A percentile compares a stretch with the other conserved stretches of the same genome.
These are phyloP conservation scores for Torulaspora gathmanii DNA, from an alignment of 805 yeast genomes.

Conservation along the genomic window DNA sequence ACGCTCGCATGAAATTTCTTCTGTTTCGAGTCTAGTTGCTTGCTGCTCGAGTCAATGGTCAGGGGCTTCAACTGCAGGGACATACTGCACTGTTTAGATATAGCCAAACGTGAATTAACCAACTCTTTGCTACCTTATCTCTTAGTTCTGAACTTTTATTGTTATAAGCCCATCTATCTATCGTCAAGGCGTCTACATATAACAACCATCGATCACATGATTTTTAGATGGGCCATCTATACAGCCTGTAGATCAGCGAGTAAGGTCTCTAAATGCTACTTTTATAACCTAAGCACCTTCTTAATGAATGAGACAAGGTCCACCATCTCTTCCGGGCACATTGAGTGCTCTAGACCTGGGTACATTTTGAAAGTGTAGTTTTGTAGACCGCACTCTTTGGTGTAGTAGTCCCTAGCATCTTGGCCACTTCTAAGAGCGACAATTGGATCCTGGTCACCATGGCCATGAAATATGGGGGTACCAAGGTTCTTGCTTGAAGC, in stretches of 20 bases:
- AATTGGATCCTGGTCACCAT: slow-evolving; percentile 75
- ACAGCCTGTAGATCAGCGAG: neutral
- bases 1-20: slow-evolving; percentile 63
- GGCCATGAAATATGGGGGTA: slow-evolving; percentile 84
- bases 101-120: neutral
- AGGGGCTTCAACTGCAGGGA: slow-evolving; percentile 33
- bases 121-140: neutral
- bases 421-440: slow-evolving; percentile 38
- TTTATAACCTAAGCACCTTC: slow-evolving; percentile 12
- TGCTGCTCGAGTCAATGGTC: slow-evolving; percentile 29
- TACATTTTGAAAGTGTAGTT: slow-evolving; percentile 51
- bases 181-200: neutral
- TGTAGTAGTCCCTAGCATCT: slow-evolving; percentile 44
- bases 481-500: slow-evolving; percentile 43
- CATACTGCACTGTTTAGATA: slow-evolving; percentile 24
- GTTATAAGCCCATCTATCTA: neutral
- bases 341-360: slow-evolving; percentile 61
- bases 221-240: neutral
- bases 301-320: slow-evolving; percentile 49
- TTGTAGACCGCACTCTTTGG: slow-evolving; percentile 38
- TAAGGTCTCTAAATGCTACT: neutral
- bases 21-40: slow-evolving; percentile 52
- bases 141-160: neutral
- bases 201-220: slow-evolving; percentile 8
- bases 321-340: slow-evolving; percentile 59